Percentiles rank a stretch among this genome's conserved stretches.
phyloP scores from a whole-genome alignment of 768 basidiomycete genomes.

The Macrolepiota fuliginosa region DNA sequence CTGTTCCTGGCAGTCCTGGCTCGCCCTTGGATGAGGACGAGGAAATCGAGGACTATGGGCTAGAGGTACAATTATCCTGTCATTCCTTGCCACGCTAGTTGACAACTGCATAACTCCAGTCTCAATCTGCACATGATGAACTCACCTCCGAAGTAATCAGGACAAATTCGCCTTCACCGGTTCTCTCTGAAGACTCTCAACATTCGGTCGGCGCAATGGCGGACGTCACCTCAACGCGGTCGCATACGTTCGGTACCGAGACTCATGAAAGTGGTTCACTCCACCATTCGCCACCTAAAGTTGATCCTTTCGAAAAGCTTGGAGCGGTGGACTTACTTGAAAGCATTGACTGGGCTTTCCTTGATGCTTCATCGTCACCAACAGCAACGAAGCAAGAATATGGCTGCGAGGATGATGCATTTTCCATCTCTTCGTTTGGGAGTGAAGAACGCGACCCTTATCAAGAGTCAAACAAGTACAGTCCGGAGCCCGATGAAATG shows the following conservation, averaged over 20 bases:
- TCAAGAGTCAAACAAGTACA: no score
- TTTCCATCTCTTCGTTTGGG: not conserved
- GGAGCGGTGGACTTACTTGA: not conserved
- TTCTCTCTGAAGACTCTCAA: not conserved
- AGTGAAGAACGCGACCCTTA: not conserved
- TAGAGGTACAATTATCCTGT: not conserved
- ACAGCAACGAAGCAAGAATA: not conserved
- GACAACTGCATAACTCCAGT: not conserved
- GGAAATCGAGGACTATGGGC: not conserved
- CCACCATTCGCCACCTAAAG: not conserved
- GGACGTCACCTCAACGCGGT: not conserved
- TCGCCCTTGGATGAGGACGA: not conserved
- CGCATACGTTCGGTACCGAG: not conserved
- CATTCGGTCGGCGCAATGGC: not conserved
- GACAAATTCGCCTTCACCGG: not conserved
- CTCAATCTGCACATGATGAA: not conserved
- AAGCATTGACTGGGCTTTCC: not conserved
- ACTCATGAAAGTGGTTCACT: not conserved
- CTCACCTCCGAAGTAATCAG: not conserved
- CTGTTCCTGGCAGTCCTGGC: not conserved
- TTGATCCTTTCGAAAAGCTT: not conserved
- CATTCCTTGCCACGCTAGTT: not conserved
- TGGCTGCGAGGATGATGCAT: not conserved
- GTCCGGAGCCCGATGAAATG: not conserved
- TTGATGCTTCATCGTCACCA: not conserved